A percentile compares a stretch with the other conserved stretches of the same genome.
These are phyloP conservation scores for Persicaria tinctoria DNA, from an alignment of 148 eudicot genomes.

Conservation along the genomic window DNA sequence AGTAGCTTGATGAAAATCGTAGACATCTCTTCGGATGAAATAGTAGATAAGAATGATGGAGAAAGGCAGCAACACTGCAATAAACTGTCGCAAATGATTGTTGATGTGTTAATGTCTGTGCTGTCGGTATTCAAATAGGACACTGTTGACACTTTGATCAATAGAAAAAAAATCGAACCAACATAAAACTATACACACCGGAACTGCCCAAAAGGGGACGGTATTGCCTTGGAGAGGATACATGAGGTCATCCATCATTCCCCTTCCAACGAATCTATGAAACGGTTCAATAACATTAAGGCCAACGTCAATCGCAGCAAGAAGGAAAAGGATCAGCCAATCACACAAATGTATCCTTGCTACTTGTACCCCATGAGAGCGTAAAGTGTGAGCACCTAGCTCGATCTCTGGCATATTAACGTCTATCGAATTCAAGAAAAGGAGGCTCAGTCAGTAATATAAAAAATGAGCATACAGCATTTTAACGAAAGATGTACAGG, in stretches of 20 bases:
- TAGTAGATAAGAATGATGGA: constrained; percentile 53
- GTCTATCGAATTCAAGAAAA: background rate
- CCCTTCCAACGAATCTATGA: constrained; percentile 75
- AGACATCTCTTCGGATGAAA: constrained; percentile 63
- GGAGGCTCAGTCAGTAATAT: background rate
- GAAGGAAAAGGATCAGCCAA: constrained; percentile 77
- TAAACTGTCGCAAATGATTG: constrained; percentile 35
- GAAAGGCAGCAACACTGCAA: constrained; percentile 75
- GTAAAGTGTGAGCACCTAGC: constrained; percentile 53
- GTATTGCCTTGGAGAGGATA: constrained; percentile 80
- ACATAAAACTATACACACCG: constrained; percentile 35
- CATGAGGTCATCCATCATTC: constrained; percentile 78
- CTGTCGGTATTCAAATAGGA: background rate
- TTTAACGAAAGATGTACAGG: background rate
- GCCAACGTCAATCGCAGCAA: constrained; percentile 46
- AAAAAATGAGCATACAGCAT: background rate
- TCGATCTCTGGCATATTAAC: constrained; percentile 39
- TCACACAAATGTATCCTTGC: constrained; percentile 70
- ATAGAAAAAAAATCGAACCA: constrained; percentile 1
- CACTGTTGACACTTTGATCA: background rate
- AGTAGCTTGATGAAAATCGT: constrained; percentile 81
- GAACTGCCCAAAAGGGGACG: constrained; percentile 84
- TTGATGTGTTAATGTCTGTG: background rate
- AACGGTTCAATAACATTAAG: constrained; percentile 78
- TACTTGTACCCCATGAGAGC: constrained; percentile 73